These are phyloP conservation scores for Fusarium tuaranense DNA, from an alignment of 2,329 filamentous ascomycete genomes.

Conservation along the genomic window DNA sequence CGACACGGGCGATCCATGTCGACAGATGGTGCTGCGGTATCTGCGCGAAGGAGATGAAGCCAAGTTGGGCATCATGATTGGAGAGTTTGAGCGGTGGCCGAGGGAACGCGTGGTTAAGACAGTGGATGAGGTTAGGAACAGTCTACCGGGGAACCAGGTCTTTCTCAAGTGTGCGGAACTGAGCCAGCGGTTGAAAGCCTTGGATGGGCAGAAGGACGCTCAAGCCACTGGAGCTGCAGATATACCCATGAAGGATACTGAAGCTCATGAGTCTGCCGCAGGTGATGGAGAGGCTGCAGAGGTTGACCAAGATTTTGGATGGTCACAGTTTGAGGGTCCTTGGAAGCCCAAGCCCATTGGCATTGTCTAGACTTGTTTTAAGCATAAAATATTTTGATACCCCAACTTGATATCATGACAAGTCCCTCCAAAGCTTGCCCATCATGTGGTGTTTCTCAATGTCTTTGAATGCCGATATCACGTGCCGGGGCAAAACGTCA, in stretches of 20 bases:
- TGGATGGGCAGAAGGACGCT: slow-evolving; percentile 21
- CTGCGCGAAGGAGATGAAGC: slow-evolving; percentile 51
- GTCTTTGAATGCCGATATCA: slow-evolving; percentile 26
- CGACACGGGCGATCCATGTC: slow-evolving; percentile 46
- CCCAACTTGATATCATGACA: background rate
- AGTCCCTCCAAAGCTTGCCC: background rate
- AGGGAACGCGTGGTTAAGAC: slow-evolving; percentile 51
- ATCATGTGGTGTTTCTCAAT: background rate
- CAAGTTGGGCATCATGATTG: slow-evolving; percentile 40
- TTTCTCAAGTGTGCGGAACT: slow-evolving; percentile 60
- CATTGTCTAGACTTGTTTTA: slow-evolving; percentile 53
- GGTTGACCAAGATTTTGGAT: slow-evolving; percentile 48
- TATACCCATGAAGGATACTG: slow-evolving; percentile 22
- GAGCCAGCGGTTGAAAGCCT: slow-evolving; percentile 51
- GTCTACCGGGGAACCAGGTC: slow-evolving; percentile 56
- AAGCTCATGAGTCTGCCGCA: background rate
- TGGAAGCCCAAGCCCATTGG: slow-evolving; percentile 72
- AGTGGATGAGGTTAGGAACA: slow-evolving; percentile 54
- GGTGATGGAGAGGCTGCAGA: slow-evolving; percentile 37
- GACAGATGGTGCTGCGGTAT: slow-evolving; percentile 53
- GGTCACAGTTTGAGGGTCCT: slow-evolving; percentile 62
- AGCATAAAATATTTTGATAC: slow-evolving; percentile 20
- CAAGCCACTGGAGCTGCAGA: slow-evolving; percentile 11
- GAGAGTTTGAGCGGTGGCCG: slow-evolving; percentile 52
- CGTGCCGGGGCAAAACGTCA: slow-evolving; percentile 41